A percentile compares a stretch with the other conserved stretches of the same genome.
Evolutionary conservation across 805 yeast species (phyloP).

Genomic region (Kuraishia floccosa): DNA sequence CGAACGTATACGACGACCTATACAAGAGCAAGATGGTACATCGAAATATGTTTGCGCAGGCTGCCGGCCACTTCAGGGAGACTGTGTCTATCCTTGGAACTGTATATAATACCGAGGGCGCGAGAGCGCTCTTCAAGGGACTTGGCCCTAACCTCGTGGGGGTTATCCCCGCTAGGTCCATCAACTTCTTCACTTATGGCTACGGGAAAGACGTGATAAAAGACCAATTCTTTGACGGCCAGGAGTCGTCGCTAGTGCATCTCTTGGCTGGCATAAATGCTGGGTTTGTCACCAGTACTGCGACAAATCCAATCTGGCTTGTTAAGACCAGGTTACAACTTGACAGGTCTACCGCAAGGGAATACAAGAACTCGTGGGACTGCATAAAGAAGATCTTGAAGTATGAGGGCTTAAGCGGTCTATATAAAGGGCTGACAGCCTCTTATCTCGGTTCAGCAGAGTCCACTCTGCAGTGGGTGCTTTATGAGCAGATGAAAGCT

Average conservation of each 20-base stretch:
- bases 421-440: conserved; percentile 88
- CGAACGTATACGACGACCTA: conserved; percentile 61
- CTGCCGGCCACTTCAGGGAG: conserved; percentile 59
- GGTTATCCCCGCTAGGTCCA: conserved; percentile 95
- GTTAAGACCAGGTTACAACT: conserved; percentile 90
- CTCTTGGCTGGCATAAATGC: conserved; percentile 81
- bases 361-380: conserved; percentile 78
- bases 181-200: conserved; percentile 95
- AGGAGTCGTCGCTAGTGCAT: conserved; percentile 81
- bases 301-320: conserved; percentile 97
- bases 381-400: conserved; percentile 60
- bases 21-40: conserved; percentile 32
- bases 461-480: conserved; percentile 90
- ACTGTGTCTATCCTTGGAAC: conserved; percentile 62
- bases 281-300: conserved; percentile 90
- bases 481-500: conserved; percentile 88
- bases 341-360: conserved; percentile 55
- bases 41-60: conserved; percentile 24
- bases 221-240: conserved; percentile 52
- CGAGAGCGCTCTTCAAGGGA: conserved; percentile 83
- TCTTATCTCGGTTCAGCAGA: conserved; percentile 91
- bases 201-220: conserved; percentile 74
- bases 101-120: conserved; percentile 71
- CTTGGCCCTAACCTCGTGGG: conserved; percentile 95
- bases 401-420: conserved; percentile 69